Percentiles rank a stretch among this genome's conserved stretches.
phyloP scores from a whole-genome alignment of 2,329 filamentous ascomycete species.

The Fusarium euwallaceae region DNA sequence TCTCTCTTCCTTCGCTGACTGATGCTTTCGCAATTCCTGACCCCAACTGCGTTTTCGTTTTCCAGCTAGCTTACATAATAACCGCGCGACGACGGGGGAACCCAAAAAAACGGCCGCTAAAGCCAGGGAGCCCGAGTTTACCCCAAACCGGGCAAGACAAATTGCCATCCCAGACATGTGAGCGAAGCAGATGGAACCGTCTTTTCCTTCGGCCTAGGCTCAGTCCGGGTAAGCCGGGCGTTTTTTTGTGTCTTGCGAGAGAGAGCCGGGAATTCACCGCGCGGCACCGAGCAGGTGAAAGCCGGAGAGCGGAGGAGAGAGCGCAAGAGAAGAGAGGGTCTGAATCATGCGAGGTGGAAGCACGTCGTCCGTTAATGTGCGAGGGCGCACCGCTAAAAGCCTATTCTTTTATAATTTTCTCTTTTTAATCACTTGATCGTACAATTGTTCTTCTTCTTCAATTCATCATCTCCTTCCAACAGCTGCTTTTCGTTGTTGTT shows the following conservation, averaged over 20 bases:
- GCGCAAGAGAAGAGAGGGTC: slow-evolving; percentile 13
- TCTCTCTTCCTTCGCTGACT: slow-evolving; percentile 34
- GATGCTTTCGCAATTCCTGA: slow-evolving; percentile 44
- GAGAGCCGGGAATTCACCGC: slow-evolving; percentile 45
- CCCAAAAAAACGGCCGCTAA: slow-evolving; percentile 12
- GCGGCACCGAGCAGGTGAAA: slow-evolving; percentile 39
- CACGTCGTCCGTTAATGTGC: background rate
- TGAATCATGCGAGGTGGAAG: slow-evolving; percentile 41
- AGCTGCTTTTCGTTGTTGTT: slow-evolving; percentile 1
- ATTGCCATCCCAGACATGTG: slow-evolving; percentile 34
- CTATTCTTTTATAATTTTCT: background rate
- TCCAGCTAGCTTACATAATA: slow-evolving; percentile 38
- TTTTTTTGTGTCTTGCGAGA: background rate
- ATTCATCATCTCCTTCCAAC: background rate
- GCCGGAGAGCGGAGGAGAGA: slow-evolving; percentile 33
- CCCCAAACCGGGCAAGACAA: slow-evolving; percentile 30
- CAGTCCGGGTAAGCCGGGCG: slow-evolving; percentile 41
- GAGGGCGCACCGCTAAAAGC: background rate
- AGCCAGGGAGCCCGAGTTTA: slow-evolving; percentile 4
- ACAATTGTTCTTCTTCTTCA: background rate
- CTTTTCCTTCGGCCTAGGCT: background rate
- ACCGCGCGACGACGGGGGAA: slow-evolving; percentile 2
- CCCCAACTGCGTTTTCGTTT: slow-evolving; percentile 20
- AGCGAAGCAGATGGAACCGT: slow-evolving; percentile 33
- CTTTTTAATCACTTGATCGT: background rate